A percentile compares a stretch with the other conserved stretches of the same genome.
phyloP scores from a whole-genome alignment of 1,284 basidiomycete genomes.

The Chalciporus sp. region DNA sequence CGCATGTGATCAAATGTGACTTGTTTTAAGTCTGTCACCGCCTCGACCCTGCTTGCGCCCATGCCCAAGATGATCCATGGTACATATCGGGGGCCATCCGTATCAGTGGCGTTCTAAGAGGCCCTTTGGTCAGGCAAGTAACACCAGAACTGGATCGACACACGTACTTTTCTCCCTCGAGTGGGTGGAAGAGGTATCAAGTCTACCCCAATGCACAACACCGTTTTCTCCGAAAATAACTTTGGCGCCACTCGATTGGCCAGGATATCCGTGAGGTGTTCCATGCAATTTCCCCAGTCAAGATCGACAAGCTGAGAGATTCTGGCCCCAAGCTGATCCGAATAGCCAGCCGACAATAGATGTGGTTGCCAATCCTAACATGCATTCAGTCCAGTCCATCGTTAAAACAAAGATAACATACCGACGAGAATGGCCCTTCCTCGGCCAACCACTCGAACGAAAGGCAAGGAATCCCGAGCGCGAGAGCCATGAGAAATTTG shows the following conservation, averaged over 20 bases:
- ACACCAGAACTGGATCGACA: background rate
- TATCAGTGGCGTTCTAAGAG: conserved; percentile 21
- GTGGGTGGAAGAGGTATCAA: conserved; percentile 48
- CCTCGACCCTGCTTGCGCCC: conserved; percentile 71
- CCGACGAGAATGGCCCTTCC: conserved; percentile 38
- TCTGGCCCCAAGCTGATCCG: conserved; percentile 49
- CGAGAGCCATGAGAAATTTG: conserved; percentile 81
- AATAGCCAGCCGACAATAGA: conserved; percentile 71
- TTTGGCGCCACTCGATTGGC: conserved; percentile 57
- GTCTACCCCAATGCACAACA: conserved; percentile 59
- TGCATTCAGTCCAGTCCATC: conserved; percentile 4
- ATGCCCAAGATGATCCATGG: conserved; percentile 70
- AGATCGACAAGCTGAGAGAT: conserved; percentile 74
- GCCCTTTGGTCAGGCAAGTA: conserved; percentile 1
- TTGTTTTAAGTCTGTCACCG: conserved; percentile 42
- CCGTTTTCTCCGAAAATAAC: conserved; percentile 50
- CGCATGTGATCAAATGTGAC: conserved; percentile 34
- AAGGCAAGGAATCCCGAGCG: conserved; percentile 85
- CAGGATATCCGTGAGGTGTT: conserved; percentile 59
- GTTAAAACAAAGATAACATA: conserved; percentile 19
- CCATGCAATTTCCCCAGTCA: conserved; percentile 63
- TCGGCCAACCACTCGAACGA: conserved; percentile 56
- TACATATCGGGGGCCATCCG: conserved; percentile 38
- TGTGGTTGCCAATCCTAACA: conserved; percentile 61
- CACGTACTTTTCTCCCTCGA: conserved; percentile 41